Conservation (phyloP, 345 rosid genomes). For the Lepidium didymum region DNA sequence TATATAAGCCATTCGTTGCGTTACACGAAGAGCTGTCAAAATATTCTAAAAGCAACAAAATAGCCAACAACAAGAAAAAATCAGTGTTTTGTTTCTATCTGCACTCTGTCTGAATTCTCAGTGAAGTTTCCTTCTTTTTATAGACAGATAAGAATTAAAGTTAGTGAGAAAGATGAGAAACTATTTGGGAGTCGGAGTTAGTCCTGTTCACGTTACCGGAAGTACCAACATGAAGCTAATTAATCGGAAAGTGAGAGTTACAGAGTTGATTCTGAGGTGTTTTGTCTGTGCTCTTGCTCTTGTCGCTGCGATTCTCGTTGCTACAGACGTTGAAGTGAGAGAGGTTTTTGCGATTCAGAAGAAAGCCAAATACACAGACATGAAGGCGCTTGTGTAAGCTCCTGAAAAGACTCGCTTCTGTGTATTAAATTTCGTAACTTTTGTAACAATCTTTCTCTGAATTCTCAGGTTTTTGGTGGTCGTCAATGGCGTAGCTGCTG, state of each 20-base stretch:
- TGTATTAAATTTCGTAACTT: neutral
- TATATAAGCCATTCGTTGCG: slow-evolving; percentile 3
- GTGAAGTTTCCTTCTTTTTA: neutral
- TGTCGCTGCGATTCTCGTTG: slow-evolving; percentile 61
- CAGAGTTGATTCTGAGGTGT: slow-evolving; percentile 75
- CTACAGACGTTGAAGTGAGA: slow-evolving; percentile 59
- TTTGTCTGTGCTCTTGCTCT: slow-evolving; percentile 53
- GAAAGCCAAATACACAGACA: slow-evolving; percentile 73
- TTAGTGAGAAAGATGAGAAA: slow-evolving; percentile 34
- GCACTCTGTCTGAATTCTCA: neutral
- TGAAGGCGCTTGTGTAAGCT: slow-evolving; percentile 94
- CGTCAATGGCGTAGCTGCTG: slow-evolving; percentile 63
- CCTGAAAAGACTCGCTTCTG: neutral
- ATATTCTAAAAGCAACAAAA: slow-evolving; percentile 1
- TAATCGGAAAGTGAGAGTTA: slow-evolving; percentile 61
- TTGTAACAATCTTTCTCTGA: neutral
- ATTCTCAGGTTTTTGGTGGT: slow-evolving; percentile 71
- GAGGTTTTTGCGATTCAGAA: slow-evolving; percentile 69
- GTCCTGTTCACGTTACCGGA: slow-evolving; percentile 61
- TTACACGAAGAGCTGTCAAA: neutral
- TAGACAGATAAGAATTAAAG: neutral
- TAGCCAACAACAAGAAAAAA: slow-evolving; percentile 1
- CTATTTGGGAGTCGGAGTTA: slow-evolving; percentile 67
- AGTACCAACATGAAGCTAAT: slow-evolving; percentile 35
- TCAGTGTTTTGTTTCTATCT: neutral